These are phyloP conservation scores for Maudiozyma humilis DNA, from an alignment of 1,139 yeast species.

Conservation along the genomic window DNA sequence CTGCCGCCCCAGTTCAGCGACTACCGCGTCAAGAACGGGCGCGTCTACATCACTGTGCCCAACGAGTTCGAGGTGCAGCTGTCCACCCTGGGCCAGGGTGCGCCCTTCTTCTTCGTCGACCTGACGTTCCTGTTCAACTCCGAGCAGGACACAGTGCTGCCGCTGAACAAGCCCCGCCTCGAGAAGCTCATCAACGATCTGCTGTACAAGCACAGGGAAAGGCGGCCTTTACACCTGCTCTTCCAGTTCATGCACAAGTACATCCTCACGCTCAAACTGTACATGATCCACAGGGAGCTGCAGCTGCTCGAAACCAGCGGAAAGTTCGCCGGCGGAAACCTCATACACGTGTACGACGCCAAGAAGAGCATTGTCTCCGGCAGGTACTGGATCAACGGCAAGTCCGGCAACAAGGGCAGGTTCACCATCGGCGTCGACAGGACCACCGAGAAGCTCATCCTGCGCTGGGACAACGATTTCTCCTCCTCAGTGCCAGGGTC, in stretches of 20 bases:
- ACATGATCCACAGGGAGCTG: constrained; percentile 60
- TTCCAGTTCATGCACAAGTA: constrained; percentile 64
- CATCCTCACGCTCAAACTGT: constrained; percentile 65
- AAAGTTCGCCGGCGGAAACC: constrained; percentile 58
- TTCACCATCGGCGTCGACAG: constrained; percentile 61
- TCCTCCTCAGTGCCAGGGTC: too few species aligned
- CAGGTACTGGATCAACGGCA: constrained; percentile 58
- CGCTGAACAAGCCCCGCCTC: constrained; percentile 35
- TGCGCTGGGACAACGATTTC: constrained; percentile 49
- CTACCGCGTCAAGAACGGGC: constrained; percentile 65
- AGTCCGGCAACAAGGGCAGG: constrained; percentile 42
- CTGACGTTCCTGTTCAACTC: constrained; percentile 49
- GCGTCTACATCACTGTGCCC: constrained; percentile 57
- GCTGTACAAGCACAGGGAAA: constrained; percentile 41
- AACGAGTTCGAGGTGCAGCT: constrained; percentile 64
- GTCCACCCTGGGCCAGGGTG: constrained; percentile 60
- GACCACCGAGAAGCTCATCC: constrained; percentile 40
- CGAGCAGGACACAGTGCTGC: constrained; percentile 14
- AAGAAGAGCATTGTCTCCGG: constrained; percentile 54
- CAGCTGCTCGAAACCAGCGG: constrained; percentile 40
- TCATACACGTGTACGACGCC: constrained; percentile 59
- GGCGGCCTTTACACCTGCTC: constrained; percentile 45
- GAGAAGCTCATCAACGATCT: constrained; percentile 46
- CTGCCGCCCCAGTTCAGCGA: constrained; percentile 58
- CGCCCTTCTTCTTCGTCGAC: constrained; percentile 73